Base-by-base conservation (phyloP, 257 asterid genomes). In the Scutellaria minor region DNA sequence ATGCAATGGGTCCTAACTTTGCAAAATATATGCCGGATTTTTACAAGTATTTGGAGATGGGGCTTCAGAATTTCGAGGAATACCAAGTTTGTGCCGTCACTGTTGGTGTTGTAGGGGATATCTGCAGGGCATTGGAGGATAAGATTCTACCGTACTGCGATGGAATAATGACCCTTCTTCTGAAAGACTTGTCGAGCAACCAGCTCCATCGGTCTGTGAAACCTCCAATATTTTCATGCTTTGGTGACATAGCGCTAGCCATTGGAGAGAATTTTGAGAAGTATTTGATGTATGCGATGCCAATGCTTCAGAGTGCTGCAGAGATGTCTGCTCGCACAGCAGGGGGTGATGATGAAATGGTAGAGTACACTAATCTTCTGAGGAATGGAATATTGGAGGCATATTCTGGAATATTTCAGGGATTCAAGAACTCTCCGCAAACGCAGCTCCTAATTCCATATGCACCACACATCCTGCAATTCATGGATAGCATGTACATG, bases 41-140 rank as follows among this genome's bases (percentile, higher is more conserved):
- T 77, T 92, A 88, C 81, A 88, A 89, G 88, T 92, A 89, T 68
- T 64, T 92, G 82, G 97, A 89, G 78, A 86, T 84, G 96, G 96
- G 96, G 48, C 96, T 92, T 72, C 96, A 92, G 85, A 92, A 92
- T 81, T 92, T 88, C 5, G 96, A 92, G 85, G 96, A 89, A 70
- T 92, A 92, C 81, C 96, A 92, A 77, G 96, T 92, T 15, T 92
- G 97, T 83, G 93, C 96, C 10, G 89, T 89, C 20, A 88, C 97
- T 24, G 96, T 89, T 58, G 96, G 96, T 68, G 96, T 92, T 45
- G 97, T 92, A 68, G 96, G 96, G 72, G 96, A 92, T 76, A 80
- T 92, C 51, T 92, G 96, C 81, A 81, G 97, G 79, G 96, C 97
- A 51, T 75, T 92, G 84, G 97, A 90, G 79, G 96, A 83, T 75